Percentiles rank a stretch among this genome's conserved stretches.
Evolutionary conservation across 352 stramenopile genomes (phyloP).

Genomic region (Pythium insidiosum): DNA sequence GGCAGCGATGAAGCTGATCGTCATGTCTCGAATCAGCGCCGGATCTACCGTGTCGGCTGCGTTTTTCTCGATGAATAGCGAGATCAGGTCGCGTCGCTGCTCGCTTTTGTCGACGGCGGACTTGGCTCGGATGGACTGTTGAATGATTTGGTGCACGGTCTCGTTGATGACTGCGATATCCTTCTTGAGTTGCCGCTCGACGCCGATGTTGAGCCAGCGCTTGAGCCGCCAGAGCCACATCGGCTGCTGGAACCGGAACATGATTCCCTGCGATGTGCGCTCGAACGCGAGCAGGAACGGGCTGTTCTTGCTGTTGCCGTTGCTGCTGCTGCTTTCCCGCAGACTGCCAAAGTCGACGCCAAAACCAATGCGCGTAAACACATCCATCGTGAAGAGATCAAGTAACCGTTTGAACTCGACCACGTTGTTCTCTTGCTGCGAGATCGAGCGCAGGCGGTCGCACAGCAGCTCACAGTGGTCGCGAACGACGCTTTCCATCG

Average conservation of each 20-base stretch:
- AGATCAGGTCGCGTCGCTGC: conserved; percentile 27
- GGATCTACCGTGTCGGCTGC: conserved; percentile 3
- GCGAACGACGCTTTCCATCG: conserved; percentile 32
- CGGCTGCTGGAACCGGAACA: conserved; percentile 21
- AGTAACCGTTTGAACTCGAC: conserved; percentile 34
- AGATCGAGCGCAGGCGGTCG: conserved; percentile 10
- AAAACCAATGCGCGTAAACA: conserved; percentile 48
- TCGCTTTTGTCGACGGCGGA: no score
- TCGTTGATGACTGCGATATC: conserved; percentile 33
- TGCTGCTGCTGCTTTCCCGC: no score
- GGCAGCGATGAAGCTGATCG: conserved; percentile 65
- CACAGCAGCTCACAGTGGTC: conserved; percentile 23
- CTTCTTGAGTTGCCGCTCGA: conserved; percentile 19
- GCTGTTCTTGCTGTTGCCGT: conserved; percentile 25
- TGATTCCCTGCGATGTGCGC: conserved; percentile 14
- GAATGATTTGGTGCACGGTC: conserved; percentile 34
- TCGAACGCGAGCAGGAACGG: conserved; percentile 46
- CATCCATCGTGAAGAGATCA: conserved; percentile 39
- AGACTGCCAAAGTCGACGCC: conserved; percentile 34
- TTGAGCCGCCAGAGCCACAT: conserved; percentile 35
- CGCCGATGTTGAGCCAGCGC: conserved; percentile 20
- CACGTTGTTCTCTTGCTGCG: conserved; percentile 3
- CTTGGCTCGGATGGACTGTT: no score
- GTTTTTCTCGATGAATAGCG: conserved; percentile 43
- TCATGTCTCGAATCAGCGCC: conserved; percentile 51